A percentile compares a stretch with the other conserved stretches of the same genome.
Conservation (phyloP, 352 stramenopile genomes). For the Hyaloperonospora brassicae region DNA sequence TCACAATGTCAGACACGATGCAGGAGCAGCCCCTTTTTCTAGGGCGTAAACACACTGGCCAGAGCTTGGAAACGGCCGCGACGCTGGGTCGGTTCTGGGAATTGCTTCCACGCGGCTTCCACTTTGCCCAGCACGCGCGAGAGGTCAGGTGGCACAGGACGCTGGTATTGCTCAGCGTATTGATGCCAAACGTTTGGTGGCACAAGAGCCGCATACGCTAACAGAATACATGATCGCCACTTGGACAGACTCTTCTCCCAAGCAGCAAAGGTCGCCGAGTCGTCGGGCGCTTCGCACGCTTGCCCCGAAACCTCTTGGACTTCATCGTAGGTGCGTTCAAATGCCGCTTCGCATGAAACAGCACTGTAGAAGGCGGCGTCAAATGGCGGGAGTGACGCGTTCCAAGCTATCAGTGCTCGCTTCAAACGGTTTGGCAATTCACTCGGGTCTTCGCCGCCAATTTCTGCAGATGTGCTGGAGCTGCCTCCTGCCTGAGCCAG, state of each 20-base stretch:
- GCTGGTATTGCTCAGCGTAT: slow-evolving; percentile 53
- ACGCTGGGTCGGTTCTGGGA: slow-evolving; percentile 42
- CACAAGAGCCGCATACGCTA: slow-evolving; percentile 65
- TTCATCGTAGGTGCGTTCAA: slow-evolving; percentile 47
- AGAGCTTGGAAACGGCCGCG: slow-evolving; percentile 55
- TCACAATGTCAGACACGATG: not conserved
- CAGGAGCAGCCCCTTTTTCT: slow-evolving; percentile 2
- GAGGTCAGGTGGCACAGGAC: slow-evolving; percentile 42
- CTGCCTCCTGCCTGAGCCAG: slow-evolving; percentile 15
- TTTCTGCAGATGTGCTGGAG: slow-evolving; percentile 15
- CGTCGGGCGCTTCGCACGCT: slow-evolving; percentile 30
- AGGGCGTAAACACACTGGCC: slow-evolving; percentile 20
- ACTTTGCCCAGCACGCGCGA: slow-evolving; percentile 26
- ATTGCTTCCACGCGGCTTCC: slow-evolving; percentile 36
- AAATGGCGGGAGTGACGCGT: slow-evolving; percentile 64
- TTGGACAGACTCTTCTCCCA: slow-evolving; percentile 49
- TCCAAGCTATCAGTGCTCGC: slow-evolving; percentile 44
- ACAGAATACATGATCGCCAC: slow-evolving; percentile 58
- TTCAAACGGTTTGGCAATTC: slow-evolving; percentile 46
- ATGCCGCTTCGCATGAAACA: slow-evolving; percentile 65
- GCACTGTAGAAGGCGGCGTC: slow-evolving; percentile 70
- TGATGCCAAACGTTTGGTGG: slow-evolving; percentile 52
- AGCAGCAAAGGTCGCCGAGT: slow-evolving; percentile 26
- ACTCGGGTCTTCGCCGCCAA: slow-evolving; percentile 57
- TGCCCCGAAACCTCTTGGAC: slow-evolving; percentile 52